Base-by-base conservation (phyloP, 2,329 filamentous ascomycete species). In the Thielaviopsis punctulata region DNA sequence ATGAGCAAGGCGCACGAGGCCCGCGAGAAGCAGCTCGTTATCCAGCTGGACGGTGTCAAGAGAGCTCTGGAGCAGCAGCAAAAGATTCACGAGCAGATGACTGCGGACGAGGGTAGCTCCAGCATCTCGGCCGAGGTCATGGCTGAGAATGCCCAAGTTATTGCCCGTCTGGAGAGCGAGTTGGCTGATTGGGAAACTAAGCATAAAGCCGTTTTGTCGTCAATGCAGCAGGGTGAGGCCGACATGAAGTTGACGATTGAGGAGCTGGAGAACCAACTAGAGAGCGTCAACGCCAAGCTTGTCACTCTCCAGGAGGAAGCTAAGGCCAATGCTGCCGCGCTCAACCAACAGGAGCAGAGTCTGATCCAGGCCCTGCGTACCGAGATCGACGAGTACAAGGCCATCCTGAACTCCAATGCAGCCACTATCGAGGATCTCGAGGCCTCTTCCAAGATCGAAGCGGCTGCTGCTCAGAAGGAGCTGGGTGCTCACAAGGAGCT, bases 331-430 rank as follows among this genome's bases (percentile, higher is more conserved):
- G 66, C 69, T 1, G 64, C 76, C 22, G 67, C 73, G 1, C 51
- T 56, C 25, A 66, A 65, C 52, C 64, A 65, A 41, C 73, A 75
- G 61, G 79, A 86, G 56, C 69, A 81, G 54, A 71, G 75, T 33
- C 67, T 81, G 47, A 68, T 85, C 30, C 68, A 71, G 33, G 71
- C 71, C 45, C 67, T 95, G 43, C 83, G 84, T 56, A 73, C 68
- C 55, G 82, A 94, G 62, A 82, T 95, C 51, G 80, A 89, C 49
- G 80, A 87, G 62, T 88, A 94, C 67, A 89, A 85, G 67, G 69
- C 74, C 3, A 77, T 84, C 36, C 82, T 93, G 59, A 74, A 76
- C 57, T 73, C 70, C 58, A 86, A 89, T 59, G 71, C 79, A 12
- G 63, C 74, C 39, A 85, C 81, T 59, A 80, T 95, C 25, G 73